Evolutionary conservation across 164 flowering plant species (phyloP).

Genomic region (Vitis cinerea): DNA sequence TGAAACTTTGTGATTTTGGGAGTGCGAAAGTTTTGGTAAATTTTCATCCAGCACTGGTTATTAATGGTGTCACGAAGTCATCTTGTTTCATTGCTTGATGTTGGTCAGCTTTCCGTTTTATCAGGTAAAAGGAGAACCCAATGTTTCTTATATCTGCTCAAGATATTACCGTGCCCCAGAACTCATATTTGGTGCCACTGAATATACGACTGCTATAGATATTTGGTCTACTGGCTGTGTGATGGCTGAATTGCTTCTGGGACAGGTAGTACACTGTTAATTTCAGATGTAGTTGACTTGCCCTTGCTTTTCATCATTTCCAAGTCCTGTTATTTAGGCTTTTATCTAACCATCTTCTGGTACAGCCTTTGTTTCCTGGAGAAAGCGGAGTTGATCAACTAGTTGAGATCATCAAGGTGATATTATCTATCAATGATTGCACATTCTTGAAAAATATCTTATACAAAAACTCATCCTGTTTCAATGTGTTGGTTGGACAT

Average conservation of each 20-base stretch:
- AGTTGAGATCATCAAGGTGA: slow-evolving; percentile 94
- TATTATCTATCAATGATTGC: not conserved
- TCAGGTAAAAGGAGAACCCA: slow-evolving; percentile 97
- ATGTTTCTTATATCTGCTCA: slow-evolving; percentile 95
- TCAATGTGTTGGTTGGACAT: not conserved
- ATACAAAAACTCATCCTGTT: not conserved
- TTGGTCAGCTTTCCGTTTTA: slow-evolving; percentile 12
- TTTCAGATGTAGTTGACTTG: not conserved
- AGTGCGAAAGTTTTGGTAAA: slow-evolving; percentile 97
- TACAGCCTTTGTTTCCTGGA: slow-evolving; percentile 94
- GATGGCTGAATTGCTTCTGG: slow-evolving; percentile 95
- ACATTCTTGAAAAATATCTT: no score
- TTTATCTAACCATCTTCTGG: slow-evolving; percentile 9
- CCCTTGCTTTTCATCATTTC: not conserved
- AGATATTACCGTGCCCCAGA: slow-evolving; percentile 99
- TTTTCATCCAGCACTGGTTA: slow-evolving; percentile 6
- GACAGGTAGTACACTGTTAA: slow-evolving; percentile 57
- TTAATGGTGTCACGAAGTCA: not conserved
- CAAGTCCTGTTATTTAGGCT: slow-evolving; percentile 3
- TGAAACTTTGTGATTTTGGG: slow-evolving; percentile 95
- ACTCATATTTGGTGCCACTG: slow-evolving; percentile 96
- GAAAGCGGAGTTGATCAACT: slow-evolving; percentile 97
- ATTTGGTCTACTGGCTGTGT: slow-evolving; percentile 98
- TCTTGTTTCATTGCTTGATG: slow-evolving; percentile 7
- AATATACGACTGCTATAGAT: slow-evolving; percentile 93